Percentiles rank a stretch among this genome's conserved stretches.
Evolutionary conservation across 805 yeast genomes (phyloP).

Genomic region (Lipomyces starkeyi): DNA sequence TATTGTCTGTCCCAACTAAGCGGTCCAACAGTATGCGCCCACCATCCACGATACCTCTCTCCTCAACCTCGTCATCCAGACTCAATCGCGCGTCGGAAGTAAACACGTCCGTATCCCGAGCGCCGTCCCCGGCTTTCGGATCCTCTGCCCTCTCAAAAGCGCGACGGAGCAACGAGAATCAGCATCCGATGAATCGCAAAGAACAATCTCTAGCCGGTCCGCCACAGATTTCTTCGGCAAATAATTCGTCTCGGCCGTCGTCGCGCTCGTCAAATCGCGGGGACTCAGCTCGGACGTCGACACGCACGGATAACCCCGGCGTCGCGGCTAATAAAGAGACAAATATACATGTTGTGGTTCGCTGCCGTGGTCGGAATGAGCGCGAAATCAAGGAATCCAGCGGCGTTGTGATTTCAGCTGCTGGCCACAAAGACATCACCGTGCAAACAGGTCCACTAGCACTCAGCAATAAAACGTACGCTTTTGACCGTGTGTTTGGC

Average conservation of each 20-base stretch:
- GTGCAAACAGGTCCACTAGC: conserved; percentile 52
- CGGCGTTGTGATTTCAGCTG: conserved; percentile 63
- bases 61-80: conserved; percentile 24
- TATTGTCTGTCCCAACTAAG: conserved; percentile 23
- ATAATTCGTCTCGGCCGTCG: conserved; percentile 23
- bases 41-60: conserved; percentile 30
- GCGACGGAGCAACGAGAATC: conserved; percentile 17
- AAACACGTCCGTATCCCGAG: conserved; percentile 11
- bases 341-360: conserved; percentile 66
- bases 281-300: background rate
- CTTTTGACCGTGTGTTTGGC: conserved; percentile 82
- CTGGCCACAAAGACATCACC: conserved; percentile 56
- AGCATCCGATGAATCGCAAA: conserved; percentile 11
- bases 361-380: conserved; percentile 66
- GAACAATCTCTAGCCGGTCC: conserved; percentile 23
- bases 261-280: conserved; percentile 11
- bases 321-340: conserved; percentile 42
- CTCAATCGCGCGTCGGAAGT: conserved; percentile 32
- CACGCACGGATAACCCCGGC: conserved; percentile 4
- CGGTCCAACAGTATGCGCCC: conserved; percentile 37
- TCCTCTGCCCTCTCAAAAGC: conserved; percentile 7
- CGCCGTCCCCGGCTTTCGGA: conserved; percentile 11
- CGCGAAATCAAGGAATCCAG: conserved; percentile 64
- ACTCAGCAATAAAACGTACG: conserved; percentile 58
- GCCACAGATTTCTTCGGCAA: background rate